Evolutionary conservation across 305 asterid species (phyloP), one percentile per base, ranked within the genome.

Genomic region (Solanum hybrid): DNA sequence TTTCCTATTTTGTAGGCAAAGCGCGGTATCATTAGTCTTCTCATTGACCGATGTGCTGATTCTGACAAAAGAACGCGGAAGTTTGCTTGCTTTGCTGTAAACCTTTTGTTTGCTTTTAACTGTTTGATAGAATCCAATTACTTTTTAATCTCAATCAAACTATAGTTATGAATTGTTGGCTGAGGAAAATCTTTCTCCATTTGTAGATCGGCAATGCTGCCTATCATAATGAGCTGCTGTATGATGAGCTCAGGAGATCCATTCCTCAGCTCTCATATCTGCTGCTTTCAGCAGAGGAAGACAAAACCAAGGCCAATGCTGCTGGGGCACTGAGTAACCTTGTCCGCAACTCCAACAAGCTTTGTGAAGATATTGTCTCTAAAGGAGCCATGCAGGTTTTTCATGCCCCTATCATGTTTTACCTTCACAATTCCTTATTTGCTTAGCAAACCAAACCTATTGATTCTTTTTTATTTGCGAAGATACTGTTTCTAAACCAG

Each of bases 321-420:
- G 99, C 99, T 4, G 99, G 99, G 89, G 99, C 99, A 88, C 95
- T 98, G 77, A 98, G 99, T 90, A 97, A 98, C 90, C 97, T 98
- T 9, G 99, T 98, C 76, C 99, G 99, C 89, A 96, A 98, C 94
- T 98, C 99, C 91, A 94, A 92, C 93, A 97, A 93, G 90, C 99
- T 98, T 37, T 97, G 99, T 77, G 99, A 94, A 90, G 99, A 98
- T 92, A 97, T 98, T 60, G 95, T 98, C 89, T 93, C 99, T 73
- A 92, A 94, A 90, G 99, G 99, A 93, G 99, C 99, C 89, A 93
- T 97, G 96, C 99, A 95, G 99, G 99, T 98, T 85, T 85, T 31
- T 85, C 77, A 85, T 32, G 77, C 88, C 46, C 11, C 88, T 32
- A 10, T 32, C 77, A 85, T 85, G 77, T 32, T 22, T 56, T 85